Conservation (phyloP, 805 yeast genomes). For the Nakazawaea siamensis region DNA sequence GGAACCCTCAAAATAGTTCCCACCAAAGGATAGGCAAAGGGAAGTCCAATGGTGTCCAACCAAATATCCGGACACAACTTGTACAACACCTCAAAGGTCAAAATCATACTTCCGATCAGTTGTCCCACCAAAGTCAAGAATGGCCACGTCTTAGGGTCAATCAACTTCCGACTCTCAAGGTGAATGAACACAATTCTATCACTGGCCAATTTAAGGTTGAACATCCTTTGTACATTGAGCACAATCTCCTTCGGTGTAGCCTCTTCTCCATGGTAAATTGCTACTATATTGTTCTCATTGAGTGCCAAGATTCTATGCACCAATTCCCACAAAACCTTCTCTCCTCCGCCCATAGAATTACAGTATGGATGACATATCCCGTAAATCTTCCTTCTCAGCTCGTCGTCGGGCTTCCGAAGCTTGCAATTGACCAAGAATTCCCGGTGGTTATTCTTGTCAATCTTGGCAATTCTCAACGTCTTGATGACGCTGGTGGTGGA, state of each 20-base stretch:
- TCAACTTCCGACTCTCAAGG: conserved; percentile 45
- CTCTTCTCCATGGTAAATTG: conserved; percentile 69
- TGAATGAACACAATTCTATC: conserved; percentile 54
- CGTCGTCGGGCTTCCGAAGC: conserved; percentile 27
- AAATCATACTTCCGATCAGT: conserved; percentile 66
- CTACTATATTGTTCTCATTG: conserved; percentile 43
- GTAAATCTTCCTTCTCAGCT: conserved; percentile 36
- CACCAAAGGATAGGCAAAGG: conserved; percentile 73
- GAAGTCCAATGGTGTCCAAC: conserved; percentile 92
- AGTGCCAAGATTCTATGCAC: conserved; percentile 57
- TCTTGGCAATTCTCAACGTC: conserved; percentile 18
- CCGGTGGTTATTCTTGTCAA: conserved; percentile 11
- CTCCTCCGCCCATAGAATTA: conserved; percentile 98
- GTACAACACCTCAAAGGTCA: conserved; percentile 64
- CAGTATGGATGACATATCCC: conserved; percentile 97
- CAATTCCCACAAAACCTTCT: conserved; percentile 93
- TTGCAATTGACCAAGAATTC: conserved; percentile 16
- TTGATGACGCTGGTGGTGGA: conserved; percentile 17
- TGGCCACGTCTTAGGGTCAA: conserved; percentile 70
- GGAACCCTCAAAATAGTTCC: conserved; percentile 57
- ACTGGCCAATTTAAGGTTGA: conserved; percentile 41
- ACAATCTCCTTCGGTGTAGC: conserved; percentile 41
- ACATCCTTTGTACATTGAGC: conserved; percentile 43
- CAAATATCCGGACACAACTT: conserved; percentile 79
- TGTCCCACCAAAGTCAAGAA: conserved; percentile 80